A percentile compares a stretch with the other conserved stretches of the same genome.
Evolutionary conservation across 176 grass and related monocot genomes (phyloP).

Genomic region (Oryza glaberrima): DNA sequence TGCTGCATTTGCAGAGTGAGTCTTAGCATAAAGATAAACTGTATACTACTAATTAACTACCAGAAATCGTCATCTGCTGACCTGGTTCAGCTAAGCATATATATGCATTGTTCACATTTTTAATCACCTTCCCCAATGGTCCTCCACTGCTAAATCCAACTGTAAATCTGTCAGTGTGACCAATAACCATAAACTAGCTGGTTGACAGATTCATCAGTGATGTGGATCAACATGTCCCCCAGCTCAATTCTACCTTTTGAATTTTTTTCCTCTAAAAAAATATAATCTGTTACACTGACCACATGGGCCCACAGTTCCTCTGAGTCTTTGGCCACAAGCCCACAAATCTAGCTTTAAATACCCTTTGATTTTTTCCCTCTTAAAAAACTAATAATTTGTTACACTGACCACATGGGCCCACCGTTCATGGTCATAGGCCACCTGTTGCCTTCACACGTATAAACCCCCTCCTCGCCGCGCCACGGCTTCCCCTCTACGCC

Average conservation of each 20-base stretch:
- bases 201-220: background rate
- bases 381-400: background rate
- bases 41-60: background rate
- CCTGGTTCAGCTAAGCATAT: conserved; percentile 4
- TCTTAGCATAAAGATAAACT: background rate
- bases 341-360: conserved; percentile 36
- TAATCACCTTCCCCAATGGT: background rate
- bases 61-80: conserved; percentile 28
- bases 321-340: too few species aligned
- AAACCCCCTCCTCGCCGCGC: conserved; percentile 42
- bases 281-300: background rate
- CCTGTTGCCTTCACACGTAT: conserved; percentile 11
- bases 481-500: conserved; percentile 53
- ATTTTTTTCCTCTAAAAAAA: background rate
- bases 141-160: conserved; percentile 19
- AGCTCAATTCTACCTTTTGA: conserved; percentile 25
- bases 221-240: background rate
- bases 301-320: background rate
- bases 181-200: conserved; percentile 31
- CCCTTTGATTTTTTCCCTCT: background rate
- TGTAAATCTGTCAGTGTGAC: background rate
- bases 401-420: conserved; percentile 17
- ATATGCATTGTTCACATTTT: conserved; percentile 11
- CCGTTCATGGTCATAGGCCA: background rate
- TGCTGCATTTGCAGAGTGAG: background rate